These are phyloP conservation scores for Juncus effusus DNA, from an alignment of 176 grass and related monocot species.

Conservation along the genomic window DNA sequence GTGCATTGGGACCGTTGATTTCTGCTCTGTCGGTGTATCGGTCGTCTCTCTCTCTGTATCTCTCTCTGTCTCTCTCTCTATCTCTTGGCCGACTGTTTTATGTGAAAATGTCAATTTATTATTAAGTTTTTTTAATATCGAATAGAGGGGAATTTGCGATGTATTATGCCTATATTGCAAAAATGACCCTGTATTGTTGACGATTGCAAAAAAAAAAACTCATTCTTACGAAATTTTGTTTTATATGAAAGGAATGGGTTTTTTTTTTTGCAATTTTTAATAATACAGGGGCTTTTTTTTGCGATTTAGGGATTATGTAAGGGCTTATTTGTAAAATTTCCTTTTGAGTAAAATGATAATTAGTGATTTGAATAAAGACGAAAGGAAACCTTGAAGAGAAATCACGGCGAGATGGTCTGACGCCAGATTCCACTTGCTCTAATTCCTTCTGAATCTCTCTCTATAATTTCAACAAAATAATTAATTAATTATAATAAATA, in stretches of 20 bases:
- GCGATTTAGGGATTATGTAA: background rate
- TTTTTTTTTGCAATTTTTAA: background rate
- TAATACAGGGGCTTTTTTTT: background rate
- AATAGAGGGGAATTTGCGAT: too few relatives aligned
- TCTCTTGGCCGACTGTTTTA: constrained; percentile 38
- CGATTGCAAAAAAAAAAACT: constrained; percentile 4
- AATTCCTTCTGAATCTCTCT: constrained; percentile 80
- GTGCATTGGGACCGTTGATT: constrained; percentile 34
- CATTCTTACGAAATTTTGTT: background rate
- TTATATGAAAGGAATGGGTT: too few relatives aligned
- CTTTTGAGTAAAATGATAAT: background rate
- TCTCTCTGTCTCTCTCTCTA: constrained; percentile 53
- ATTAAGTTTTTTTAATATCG: background rate
- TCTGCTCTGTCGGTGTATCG: constrained; percentile 58
- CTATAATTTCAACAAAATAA: constrained; percentile 34
- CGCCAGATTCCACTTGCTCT: constrained; percentile 82
- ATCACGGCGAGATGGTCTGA: constrained; percentile 64
- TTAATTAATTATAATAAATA: background rate
- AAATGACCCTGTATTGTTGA: background rate
- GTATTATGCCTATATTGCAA: background rate
- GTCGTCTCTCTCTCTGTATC: constrained; percentile 55
- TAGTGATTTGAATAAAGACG: background rate
- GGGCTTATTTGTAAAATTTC: too few relatives aligned
- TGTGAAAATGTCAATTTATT: constrained; percentile 14
- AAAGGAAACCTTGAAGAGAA: constrained; percentile 67